Evolutionary conservation across 805 yeast species (phyloP), one percentile per base, ranked within the genome.

Genomic region (Debaryomyces tyrocola): DNA sequence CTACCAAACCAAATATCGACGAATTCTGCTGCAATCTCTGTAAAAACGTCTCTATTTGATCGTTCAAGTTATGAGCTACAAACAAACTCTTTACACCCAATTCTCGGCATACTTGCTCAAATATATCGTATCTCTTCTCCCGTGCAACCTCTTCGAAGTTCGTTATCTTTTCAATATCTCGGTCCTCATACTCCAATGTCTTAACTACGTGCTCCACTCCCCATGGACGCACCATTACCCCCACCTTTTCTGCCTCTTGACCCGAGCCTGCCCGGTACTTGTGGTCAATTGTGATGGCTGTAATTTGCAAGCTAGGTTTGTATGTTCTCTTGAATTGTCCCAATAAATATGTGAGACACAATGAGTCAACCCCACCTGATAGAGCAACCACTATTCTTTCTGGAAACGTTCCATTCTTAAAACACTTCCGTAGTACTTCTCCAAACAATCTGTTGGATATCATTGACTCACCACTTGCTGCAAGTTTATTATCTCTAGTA

Each of bases 311-410:
- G 1, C 53, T 48, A 2, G 66, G 57, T 6, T 63, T 55, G 40
- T 65, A 43, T 3, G 43, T 46, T 9, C 70, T 48, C 28, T 58
- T 63, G 53, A 68, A 77, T 20, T 65, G 60, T 0, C 67, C 49
- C 4, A 84, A 60, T 15, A 85, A 65, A 51, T 75, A 75, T 0
- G 86, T 72, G 37, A 87, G 60, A 11, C 87, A 83, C 82, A 87
- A 82, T 1, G 94, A 87, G 58, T 87, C 95, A 0, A 84, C 90
- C 1, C 95, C 95, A 1, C 96, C 96, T 12, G 90, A 83, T 0
- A 87, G 74, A 0, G 90, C 90, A 14, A 87, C 62, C 4, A 73
- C 79, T 0, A 80, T 46, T 27, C 50, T 58, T 5, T 44, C 35
- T 4, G 76, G 77, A 6, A 54, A 43, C 6, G 50, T 47, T 4